Base-by-base conservation (phyloP, 495 filamentous ascomycete species). In the Penicillium soppii region DNA sequence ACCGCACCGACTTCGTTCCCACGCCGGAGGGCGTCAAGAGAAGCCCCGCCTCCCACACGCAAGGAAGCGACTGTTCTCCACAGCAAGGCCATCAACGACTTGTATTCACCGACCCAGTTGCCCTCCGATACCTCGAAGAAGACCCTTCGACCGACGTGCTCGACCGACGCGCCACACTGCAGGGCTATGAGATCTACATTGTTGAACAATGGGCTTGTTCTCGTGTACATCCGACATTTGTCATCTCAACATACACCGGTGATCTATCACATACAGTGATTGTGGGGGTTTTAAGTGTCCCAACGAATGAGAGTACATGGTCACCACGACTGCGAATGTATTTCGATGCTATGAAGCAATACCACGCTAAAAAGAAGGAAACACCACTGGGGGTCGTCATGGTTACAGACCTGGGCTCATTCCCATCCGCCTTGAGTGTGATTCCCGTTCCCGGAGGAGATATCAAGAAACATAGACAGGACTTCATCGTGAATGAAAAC, bases 201-300 rank as follows among this genome's bases (percentile, higher is more conserved):
- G 91, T 98, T 49, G 94, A 97, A 67, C 94, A 98, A 81, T 98
- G 94, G 95, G 90, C 90, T 9, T 96, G 91, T 66, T 96, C 92
- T 7, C 83, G 94, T 47, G 77, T 82, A 25, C 88, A 96, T 57
- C 94, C 92, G 6, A 96, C 92, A 21, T 89, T 94, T 54, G 82
- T 95, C 22, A 96, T 98, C 52, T 87, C 87, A 17, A 96, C 92
- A 5, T 97, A 94, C 66, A 97, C 95, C 0, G 95, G 94, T 15
- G 88, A 96, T 57, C 76, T 82, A 9, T 84, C 86, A 15, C 88
- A 96, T 65, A 80, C 72, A 4, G 81, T 97, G 15, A 63, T 84
- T 5, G 91, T 88, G 13, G 86, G 87, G n/a, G 86, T 97, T 6
- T 68, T 98, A 29, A 87, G 84, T 44, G 87, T 96, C 12, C 91